Conservation (phyloP, 176 grass and related monocot genomes). For the Otatea glauca region DNA sequence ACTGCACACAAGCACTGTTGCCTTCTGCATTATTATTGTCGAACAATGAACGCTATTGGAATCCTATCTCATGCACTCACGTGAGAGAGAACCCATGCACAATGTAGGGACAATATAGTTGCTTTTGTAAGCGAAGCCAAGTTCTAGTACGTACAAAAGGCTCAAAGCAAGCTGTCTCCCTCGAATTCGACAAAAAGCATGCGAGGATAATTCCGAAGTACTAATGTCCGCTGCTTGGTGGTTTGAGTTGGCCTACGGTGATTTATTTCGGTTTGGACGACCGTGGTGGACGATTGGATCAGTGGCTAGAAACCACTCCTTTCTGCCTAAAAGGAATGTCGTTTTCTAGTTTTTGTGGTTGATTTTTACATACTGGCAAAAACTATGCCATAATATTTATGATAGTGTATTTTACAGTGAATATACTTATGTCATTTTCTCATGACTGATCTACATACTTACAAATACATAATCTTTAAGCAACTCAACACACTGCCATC, state of each 20-base stretch:
- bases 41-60: neutral
- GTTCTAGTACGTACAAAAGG: neutral
- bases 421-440: neutral
- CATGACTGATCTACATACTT: no score
- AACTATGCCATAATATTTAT: neutral
- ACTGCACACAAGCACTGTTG: neutral
- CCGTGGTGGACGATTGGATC: neutral
- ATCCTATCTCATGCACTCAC: neutral
- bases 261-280: neutral
- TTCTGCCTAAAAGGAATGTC: neutral
- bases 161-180: neutral
- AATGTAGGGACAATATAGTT: neutral
- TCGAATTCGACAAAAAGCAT: constrained; percentile 6
- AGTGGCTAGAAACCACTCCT: neutral
- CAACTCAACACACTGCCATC: neutral
- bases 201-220: neutral
- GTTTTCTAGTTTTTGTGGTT: neutral
- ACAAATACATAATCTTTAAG: neutral
- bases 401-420: neutral
- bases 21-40: neutral
- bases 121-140: neutral
- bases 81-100: neutral
- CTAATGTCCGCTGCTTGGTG: neutral
- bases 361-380: neutral
- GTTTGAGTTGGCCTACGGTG: neutral